Evolutionary conservation across 108 stramenopile genomes (phyloP).

Genomic region (Aureococcus anophagefferens): DNA sequence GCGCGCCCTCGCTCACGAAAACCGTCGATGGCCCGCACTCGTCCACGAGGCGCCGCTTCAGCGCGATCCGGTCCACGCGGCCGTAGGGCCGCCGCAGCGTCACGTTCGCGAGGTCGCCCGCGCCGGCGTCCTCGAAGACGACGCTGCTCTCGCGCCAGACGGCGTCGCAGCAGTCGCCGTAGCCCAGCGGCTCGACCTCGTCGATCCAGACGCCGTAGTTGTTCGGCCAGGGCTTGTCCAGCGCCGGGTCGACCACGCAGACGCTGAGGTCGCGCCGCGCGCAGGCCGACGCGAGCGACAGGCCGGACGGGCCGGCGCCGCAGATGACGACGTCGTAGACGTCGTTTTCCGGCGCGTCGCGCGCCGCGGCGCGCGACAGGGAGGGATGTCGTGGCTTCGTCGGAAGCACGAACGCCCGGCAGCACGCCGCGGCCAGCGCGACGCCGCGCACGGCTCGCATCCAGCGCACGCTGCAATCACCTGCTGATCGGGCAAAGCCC

Average conservation of each 20-base stretch:
- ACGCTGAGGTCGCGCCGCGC: neutral
- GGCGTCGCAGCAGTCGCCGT: conserved; percentile 15
- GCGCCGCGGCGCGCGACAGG: too few species aligned
- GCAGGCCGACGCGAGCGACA: conserved; percentile 1
- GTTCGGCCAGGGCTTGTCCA: conserved; percentile 14
- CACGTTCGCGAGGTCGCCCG: neutral
- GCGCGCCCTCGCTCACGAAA: neutral
- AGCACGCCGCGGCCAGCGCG: neutral
- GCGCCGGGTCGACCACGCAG: conserved; percentile 10
- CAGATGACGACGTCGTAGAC: conserved; percentile 12
- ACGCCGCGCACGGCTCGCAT: too few species aligned
- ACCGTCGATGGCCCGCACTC: conserved; percentile 1
- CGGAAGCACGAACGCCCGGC: neutral
- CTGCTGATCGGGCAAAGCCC: too few species aligned
- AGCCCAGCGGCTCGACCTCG: conserved; percentile 12
- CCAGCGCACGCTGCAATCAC: too few species aligned
- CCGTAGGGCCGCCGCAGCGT: conserved; percentile 13
- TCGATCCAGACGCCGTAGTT: conserved; percentile 26
- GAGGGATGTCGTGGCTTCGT: too few species aligned
- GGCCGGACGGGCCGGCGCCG: conserved; percentile 15
- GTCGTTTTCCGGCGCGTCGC: too few species aligned
- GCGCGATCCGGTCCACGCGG: conserved; percentile 8
- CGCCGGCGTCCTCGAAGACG: conserved; percentile 13
- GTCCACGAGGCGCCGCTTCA: conserved; percentile 13
- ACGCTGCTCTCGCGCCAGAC: conserved; percentile 7